Base-by-base conservation (phyloP, 2,329 filamentous ascomycete species). In the Calonectria naviculata region DNA sequence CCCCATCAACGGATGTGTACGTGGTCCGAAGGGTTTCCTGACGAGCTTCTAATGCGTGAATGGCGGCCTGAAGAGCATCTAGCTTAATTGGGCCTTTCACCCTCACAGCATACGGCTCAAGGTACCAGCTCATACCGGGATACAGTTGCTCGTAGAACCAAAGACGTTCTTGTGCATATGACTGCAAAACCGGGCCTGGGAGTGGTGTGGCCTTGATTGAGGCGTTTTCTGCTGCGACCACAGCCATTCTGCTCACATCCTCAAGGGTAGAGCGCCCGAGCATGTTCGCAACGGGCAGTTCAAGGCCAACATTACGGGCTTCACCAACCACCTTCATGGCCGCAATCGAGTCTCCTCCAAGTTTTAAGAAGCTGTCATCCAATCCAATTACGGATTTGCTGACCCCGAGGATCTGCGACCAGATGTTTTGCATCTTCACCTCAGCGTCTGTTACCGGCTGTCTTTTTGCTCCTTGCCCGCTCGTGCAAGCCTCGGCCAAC, bases 321-420 rank as follows among this genome's bases (percentile, higher is more conserved):
- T 63, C 65, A 3, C 38, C 67, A 5, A 73, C 86, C 3, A 89
- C 74, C 66, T 84, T 86, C 84, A 89, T 90, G 0, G 87, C 86
- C 0, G 82, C 74, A 3, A 89, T 83, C 0, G 87, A 88, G 73
- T 88, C 86, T 19, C 87, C 87, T 21, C 87, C 87, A 0, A 87
- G 81, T 0, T 80, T 81, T 79, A 88, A 87, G 76, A 89, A 89
- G 76, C 84, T 86, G 71, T 87, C 84, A 4, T 85, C 82, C 0
- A 82, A 68, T 3, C 83, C 82, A 26, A 87, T 84, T 4, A 75
- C 71, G 2, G 81, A 75, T 19, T 78, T 71, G 2, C 77, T 74
- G 4, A 84, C 73, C 4, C 74, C 74, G 2, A 87, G 78, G 0
- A 85, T 76, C 1, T 80, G 75, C 10, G 78, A 77, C 84, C 85